Conservation (phyloP, 2,329 filamentous ascomycete genomes). For the Didymella pinodella region DNA sequence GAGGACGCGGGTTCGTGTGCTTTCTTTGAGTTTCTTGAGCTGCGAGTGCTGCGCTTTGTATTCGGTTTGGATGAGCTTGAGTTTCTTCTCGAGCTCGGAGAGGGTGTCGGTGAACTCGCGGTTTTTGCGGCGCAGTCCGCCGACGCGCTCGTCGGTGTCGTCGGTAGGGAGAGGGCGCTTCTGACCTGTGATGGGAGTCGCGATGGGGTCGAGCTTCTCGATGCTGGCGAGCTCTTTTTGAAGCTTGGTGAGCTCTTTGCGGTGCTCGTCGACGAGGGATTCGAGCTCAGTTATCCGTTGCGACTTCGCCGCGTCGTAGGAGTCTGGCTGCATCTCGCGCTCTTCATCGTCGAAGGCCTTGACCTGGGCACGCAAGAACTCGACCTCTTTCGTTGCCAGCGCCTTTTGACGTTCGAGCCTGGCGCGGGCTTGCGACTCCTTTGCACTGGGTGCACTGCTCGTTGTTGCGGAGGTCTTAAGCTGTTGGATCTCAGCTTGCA, state of each 20-base stretch:
- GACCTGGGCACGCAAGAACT: slow-evolving; percentile 90
- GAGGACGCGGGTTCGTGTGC: slow-evolving; percentile 80
- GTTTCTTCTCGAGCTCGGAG: slow-evolving; percentile 71
- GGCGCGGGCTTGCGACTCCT: slow-evolving; percentile 72
- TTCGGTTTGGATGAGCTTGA: slow-evolving; percentile 76
- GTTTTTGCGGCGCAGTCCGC: slow-evolving; percentile 86
- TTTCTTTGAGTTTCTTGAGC: slow-evolving; percentile 70
- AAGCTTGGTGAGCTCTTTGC: slow-evolving; percentile 76
- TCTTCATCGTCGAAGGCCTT: slow-evolving; percentile 89
- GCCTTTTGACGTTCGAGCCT: slow-evolving; percentile 85
- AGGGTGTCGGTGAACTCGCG: slow-evolving; percentile 83
- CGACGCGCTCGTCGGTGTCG: slow-evolving; percentile 73
- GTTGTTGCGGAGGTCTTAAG: slow-evolving; percentile 60
- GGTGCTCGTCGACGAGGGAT: slow-evolving; percentile 85
- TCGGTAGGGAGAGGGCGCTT: slow-evolving; percentile 71
- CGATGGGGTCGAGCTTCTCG: slow-evolving; percentile 58
- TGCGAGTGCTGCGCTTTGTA: slow-evolving; percentile 76
- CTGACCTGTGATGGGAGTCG: slow-evolving; percentile 55
- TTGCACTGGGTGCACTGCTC: slow-evolving; percentile 50
- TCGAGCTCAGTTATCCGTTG: slow-evolving; percentile 83
- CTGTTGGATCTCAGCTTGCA: slow-evolving; percentile 75
- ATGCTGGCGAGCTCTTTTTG: slow-evolving; percentile 75
- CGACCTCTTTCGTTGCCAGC: slow-evolving; percentile 88
- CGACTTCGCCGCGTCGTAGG: slow-evolving; percentile 76
- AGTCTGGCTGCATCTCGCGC: slow-evolving; percentile 80